Evolutionary conservation across 306 rosid genomes (phyloP).

Genomic region (Quercus alba): DNA sequence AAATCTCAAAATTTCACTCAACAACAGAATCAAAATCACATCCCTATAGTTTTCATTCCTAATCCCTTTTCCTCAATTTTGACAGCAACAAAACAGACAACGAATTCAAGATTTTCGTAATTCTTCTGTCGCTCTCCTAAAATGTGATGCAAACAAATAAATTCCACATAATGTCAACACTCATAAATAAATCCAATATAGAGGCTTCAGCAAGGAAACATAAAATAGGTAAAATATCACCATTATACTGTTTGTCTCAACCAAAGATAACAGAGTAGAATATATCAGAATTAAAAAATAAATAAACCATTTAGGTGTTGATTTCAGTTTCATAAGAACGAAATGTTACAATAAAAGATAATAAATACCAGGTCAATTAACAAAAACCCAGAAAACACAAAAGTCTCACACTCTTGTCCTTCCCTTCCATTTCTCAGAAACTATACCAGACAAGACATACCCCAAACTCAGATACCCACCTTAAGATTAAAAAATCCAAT

Average conservation of each 20-base stretch:
- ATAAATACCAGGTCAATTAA: not conserved
- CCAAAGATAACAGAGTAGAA: not conserved
- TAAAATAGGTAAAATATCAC: not conserved
- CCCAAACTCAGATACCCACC: not conserved
- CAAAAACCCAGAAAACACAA: not conserved
- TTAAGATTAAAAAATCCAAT: not conserved
- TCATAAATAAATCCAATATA: not conserved
- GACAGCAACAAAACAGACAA: not conserved
- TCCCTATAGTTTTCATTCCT: not conserved
- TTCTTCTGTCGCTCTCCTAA: not conserved
- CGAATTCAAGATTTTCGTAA: not conserved
- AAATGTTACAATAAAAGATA: not conserved
- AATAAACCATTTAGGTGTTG: not conserved
- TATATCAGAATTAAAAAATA: not conserved
- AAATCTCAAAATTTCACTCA: not conserved
- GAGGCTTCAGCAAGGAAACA: not conserved
- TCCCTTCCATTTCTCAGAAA: not conserved
- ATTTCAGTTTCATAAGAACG: not conserved
- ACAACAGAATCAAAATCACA: not conserved
- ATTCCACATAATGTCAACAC: not conserved
- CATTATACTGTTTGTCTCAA: not conserved
- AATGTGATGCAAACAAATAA: not conserved
- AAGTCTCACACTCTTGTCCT: not conserved
- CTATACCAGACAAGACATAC: not conserved
- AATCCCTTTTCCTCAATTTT: not conserved